Base-by-base conservation (phyloP, 202 grass and related monocot genomes). In the Eragrostis tef region DNA sequence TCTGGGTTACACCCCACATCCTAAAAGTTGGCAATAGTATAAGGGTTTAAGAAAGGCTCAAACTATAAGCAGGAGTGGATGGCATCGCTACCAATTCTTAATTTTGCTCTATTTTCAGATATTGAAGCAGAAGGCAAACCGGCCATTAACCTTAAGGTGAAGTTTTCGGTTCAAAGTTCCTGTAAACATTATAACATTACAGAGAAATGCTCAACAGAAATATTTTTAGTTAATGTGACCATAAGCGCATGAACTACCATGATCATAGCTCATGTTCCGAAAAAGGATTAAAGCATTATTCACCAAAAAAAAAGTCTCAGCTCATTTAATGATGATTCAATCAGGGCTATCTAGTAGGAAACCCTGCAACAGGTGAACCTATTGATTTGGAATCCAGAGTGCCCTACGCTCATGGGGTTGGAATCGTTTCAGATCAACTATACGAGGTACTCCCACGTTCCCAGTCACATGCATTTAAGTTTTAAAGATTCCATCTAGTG, bases 301-400 rank as follows among this genome's bases (percentile, higher is more conserved):
- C 34, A 39, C 4, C 34, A 39, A 39, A 54, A n/a, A n/a, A 2
- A 7, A 54, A n/a, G n/a, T 54, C 17, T 54, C 51, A 54, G 5
- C 51, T 54, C 6, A 54, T 19, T 54, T 20, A 19, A 8, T 54
- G n/a, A 54, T 54, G 0, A 17, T 54, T 10, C 27, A 66, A 27
- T 42, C 58, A 94, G 89, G 92, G 92, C 45, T 94, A 94, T 64
- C 36, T 94, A 41, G 56, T 87, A 11, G 92, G 92, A 3, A 94
- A 94, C 26, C 84, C 92, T 0, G 0, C 2, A 0, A 91, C 86
- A 6, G 92, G 84, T 1, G 88, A 82, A 25, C 68, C 2, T 0
- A 41, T 89, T 31, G 89, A 94, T 39, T 0, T 24, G 11, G 58
- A 25, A 44, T 77, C 70, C 62, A 59, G 1, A 74, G 79, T 94